Base-by-base conservation (phyloP, 176 grass and related monocot species). In the Chloris gayana region DNA sequence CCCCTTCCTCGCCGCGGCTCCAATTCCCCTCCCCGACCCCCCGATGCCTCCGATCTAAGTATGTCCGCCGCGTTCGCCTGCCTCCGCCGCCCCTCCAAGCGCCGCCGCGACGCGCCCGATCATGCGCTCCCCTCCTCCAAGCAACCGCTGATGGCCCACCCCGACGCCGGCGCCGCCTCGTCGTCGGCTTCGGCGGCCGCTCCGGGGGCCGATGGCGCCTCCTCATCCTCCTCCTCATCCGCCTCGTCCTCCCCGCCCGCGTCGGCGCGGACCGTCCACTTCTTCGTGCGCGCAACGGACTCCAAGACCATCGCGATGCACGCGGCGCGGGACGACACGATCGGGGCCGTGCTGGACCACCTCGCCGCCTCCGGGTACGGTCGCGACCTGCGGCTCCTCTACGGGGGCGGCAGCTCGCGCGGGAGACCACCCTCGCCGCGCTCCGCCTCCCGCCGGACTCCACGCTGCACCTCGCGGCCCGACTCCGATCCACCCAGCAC, bases 281-380 rank as follows among this genome's bases (percentile, higher is more conserved):
- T 99, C 90, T 99, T 99, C 68, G 91, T 99, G 13, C 93, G 97
- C 37, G 81, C 87, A 46, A 89, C 87, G 13, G 88, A 85, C 18
- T 89, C 90, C n/a, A 85, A 71, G 67, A 99, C 90, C 75, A 80
- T 95, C 64, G 87, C 90, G 69, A 84, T 99, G 71, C 93, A 93
- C 63, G 93, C 88, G 4, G 31, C 32, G 42, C 38, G 58, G 6
- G 83, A 87, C 15, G 97, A 96, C 35, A 90, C 93, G 17, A 76
- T 99, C 25, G 84, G 67, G 18, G 80, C 30, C 4, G 79, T 87
- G 72, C 74, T 99, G 50, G 80, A 21, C 8, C 68, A 69, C 70
- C 83, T 90, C 21, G 70, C 85, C 35, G 79, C 72, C 6, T 39
- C 72, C 30, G 84, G 69, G 5, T 83, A 78, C 74, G 88, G 88